A percentile compares a stretch with the other conserved stretches of the same genome.
Evolutionary conservation across 163 green algal species (phyloP).

Genomic region (Prototheca cutis): DNA sequence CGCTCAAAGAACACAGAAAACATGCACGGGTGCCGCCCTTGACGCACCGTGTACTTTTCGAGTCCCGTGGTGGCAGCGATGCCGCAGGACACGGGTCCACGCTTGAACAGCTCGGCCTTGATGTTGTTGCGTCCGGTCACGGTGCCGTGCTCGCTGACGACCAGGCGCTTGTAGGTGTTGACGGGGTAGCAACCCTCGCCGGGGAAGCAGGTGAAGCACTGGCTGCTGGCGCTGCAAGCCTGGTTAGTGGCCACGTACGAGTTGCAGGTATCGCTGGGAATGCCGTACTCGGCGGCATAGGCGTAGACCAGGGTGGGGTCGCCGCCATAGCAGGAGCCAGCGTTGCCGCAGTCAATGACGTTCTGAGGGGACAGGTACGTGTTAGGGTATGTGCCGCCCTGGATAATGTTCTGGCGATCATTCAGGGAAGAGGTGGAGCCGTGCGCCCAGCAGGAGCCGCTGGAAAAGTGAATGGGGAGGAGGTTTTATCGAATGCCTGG

Average conservation of each 20-base stretch:
- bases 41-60: slow-evolving; percentile 48
- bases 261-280: slow-evolving; percentile 72
- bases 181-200: slow-evolving; percentile 43
- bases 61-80: slow-evolving; percentile 61
- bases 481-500: too few relatives aligned
- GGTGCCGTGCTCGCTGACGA: slow-evolving; percentile 59
- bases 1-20: too few relatives aligned
- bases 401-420: slow-evolving; percentile 66
- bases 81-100: slow-evolving; percentile 69
- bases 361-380: slow-evolving; percentile 64
- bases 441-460: slow-evolving; percentile 65
- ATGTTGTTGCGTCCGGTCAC: slow-evolving; percentile 38
- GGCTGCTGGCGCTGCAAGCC: slow-evolving; percentile 53
- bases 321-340: slow-evolving; percentile 30
- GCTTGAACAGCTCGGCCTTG: slow-evolving; percentile 68
- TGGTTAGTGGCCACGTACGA: slow-evolving; percentile 47
- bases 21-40: too few relatives aligned
- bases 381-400: slow-evolving; percentile 47
- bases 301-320: slow-evolving; percentile 40
- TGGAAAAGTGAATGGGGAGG: too few relatives aligned
- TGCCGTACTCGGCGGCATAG: slow-evolving; percentile 49
- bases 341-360: slow-evolving; percentile 65
- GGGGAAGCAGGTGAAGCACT: slow-evolving; percentile 71
- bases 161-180: slow-evolving; percentile 44
- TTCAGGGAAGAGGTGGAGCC: slow-evolving; percentile 51